These are phyloP conservation scores for Friedmanniomyces simplex DNA, from an alignment of 495 filamentous ascomycete genomes.

Conservation along the genomic window DNA sequence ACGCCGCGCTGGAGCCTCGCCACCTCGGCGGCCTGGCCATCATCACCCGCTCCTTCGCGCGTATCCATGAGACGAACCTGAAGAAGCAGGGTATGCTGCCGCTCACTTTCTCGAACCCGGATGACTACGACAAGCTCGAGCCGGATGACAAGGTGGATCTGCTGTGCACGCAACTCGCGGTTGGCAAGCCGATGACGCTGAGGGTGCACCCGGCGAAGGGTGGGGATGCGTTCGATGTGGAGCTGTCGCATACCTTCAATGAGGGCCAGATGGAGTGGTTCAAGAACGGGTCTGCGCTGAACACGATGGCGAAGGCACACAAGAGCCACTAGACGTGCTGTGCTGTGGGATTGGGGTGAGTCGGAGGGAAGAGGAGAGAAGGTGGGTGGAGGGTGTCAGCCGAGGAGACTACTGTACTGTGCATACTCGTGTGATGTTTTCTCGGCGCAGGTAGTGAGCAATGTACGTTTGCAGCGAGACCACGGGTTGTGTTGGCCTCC, in stretches of 20 bases:
- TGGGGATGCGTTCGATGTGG: conserved; percentile 58
- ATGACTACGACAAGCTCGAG: conserved; percentile 94
- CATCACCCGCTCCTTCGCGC: conserved; percentile 91
- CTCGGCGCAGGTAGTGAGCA: neutral
- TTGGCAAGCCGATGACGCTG: conserved; percentile 90
- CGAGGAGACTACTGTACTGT: neutral
- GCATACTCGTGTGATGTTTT: neutral
- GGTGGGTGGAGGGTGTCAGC: neutral
- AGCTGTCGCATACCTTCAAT: conserved; percentile 94
- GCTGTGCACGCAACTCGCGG: conserved; percentile 77
- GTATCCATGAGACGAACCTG: conserved; percentile 99
- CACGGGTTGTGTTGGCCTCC: neutral
- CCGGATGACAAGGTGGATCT: conserved; percentile 88
- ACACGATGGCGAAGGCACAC: conserved; percentile 81
- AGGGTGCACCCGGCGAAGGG: conserved; percentile 82
- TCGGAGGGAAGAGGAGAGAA: neutral
- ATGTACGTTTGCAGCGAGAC: neutral
- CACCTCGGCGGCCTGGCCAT: conserved; percentile 96
- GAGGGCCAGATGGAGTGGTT: conserved; percentile 96
- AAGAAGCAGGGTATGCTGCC: conserved; percentile 99
- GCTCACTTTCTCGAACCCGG: conserved; percentile 85
- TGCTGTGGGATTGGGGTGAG: neutral
- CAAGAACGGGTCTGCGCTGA: conserved; percentile 89
- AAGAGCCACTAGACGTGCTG: neutral
- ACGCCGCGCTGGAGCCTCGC: conserved; percentile 93